These are phyloP conservation scores for Brasenia schreberi DNA, from an alignment of 164 flowering plant genomes.

Conservation along the genomic window DNA sequence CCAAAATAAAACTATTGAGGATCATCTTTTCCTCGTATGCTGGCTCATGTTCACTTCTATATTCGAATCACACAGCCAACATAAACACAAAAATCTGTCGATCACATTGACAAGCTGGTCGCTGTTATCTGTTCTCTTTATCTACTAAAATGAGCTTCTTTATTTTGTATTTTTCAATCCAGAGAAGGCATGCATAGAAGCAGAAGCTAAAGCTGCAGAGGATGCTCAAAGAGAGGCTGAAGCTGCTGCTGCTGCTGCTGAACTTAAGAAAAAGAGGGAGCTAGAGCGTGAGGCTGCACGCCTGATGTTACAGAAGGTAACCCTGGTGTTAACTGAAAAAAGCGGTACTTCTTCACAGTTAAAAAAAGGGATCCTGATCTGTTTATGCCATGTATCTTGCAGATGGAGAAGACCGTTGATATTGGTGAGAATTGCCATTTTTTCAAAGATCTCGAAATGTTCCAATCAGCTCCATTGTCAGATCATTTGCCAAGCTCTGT, in stretches of 20 bases:
- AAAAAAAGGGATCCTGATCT: background rate
- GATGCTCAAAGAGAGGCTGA: constrained; percentile 63
- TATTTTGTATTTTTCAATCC: constrained; percentile 2
- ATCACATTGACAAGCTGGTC: too few relatives aligned
- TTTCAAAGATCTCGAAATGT: constrained; percentile 74
- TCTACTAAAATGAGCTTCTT: background rate
- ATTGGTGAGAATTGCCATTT: constrained; percentile 66
- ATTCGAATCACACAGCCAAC: too few relatives aligned
- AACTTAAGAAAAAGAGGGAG: constrained; percentile 61
- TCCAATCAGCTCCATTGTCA: constrained; percentile 29
- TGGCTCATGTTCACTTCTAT: too few relatives aligned
- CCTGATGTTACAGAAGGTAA: constrained; percentile 64
- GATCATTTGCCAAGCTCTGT: constrained; percentile 55
- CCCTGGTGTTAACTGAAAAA: too few relatives aligned
- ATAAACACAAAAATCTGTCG: too few relatives aligned
- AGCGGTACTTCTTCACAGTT: background rate
- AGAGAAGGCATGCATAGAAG: constrained; percentile 76
- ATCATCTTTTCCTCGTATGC: too few relatives aligned
- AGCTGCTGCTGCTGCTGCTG: constrained; percentile 51
- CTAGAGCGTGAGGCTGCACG: constrained; percentile 91
- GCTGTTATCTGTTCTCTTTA: background rate
- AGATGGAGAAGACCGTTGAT: constrained; percentile 94
- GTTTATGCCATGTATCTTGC: constrained; percentile 4
- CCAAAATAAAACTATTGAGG: too few relatives aligned
- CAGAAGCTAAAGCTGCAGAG: constrained; percentile 90